Evolutionary conservation across 805 yeast species (phyloP).

Genomic region (Isabelozyma rhagii): DNA sequence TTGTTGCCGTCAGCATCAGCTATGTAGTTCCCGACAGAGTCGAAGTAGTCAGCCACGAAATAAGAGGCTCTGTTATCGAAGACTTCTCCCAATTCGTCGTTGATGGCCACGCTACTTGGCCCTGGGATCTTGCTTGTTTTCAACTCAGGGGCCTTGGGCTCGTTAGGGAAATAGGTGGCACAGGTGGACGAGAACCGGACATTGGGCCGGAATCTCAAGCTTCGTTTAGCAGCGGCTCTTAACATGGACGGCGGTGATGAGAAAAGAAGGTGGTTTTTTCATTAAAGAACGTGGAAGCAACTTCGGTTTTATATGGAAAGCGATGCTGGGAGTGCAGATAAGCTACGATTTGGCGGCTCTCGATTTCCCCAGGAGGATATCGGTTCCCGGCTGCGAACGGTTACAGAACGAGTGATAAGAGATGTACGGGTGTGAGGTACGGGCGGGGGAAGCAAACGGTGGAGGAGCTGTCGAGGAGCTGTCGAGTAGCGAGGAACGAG

Average conservation of each 20-base stretch:
- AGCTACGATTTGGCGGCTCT: neutral
- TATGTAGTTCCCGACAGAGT: constrained; percentile 39
- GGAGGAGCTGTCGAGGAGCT: too few relatives aligned
- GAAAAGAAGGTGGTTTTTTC: neutral
- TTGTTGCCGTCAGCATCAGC: constrained; percentile 41
- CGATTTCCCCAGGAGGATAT: neutral
- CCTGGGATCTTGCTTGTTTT: constrained; percentile 35
- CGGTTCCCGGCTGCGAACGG: neutral
- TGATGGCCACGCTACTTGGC: constrained; percentile 27
- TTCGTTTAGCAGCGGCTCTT: neutral
- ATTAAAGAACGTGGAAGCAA: neutral
- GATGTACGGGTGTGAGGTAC: neutral
- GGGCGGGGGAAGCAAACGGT: too few relatives aligned
- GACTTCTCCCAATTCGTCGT: constrained; percentile 33
- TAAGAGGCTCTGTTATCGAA: constrained; percentile 42
- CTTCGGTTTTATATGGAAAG: neutral
- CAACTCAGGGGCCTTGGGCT: constrained; percentile 30
- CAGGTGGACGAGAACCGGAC: constrained; percentile 12
- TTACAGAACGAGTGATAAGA: neutral
- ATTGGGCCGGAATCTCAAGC: neutral
- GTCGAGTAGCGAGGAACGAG: too few relatives aligned
- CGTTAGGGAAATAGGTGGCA: constrained; percentile 32
- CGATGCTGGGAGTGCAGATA: neutral
- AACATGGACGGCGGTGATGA: neutral
- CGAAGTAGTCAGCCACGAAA: constrained; percentile 37